Evolutionary conservation across 2,329 filamentous ascomycete species (phyloP), one percentile per base, ranked within the genome.

Genomic region (Aureobasidium sp.): DNA sequence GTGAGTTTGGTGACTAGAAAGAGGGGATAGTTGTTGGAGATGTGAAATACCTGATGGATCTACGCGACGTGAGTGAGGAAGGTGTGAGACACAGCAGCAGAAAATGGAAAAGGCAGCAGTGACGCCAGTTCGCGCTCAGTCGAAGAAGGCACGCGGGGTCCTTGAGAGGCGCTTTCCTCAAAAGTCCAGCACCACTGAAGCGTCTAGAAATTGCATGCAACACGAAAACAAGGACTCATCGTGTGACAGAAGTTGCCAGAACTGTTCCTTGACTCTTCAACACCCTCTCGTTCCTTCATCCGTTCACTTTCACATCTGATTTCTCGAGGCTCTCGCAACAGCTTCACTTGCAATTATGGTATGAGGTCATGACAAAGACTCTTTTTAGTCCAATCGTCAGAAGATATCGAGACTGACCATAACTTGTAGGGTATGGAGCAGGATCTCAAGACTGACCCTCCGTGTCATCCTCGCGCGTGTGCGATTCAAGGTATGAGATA

Each of bases 381-480:
- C 39, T 34, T 30, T 42, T 27, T 9, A 32, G 8, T 2, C 7
- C 44, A 9, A 25, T 16, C 37, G 2, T 48, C 9, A 3, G 9
- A 27, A 21, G 32, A 21, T 14, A 30, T n/a, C 4, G 16, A 29
- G 16, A 39, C 42, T 58, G 39, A 58, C 7, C 2, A n/a, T 5
- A 13, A 29, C 3, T 30, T 47, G 32, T 29, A 59, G 57, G 57
- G 57, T 32, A 13, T 87, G 14, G 85, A 90, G 68, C 81, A 89
- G 69, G 90, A 92, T 72, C 74, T 95, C 39, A 83, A 83, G 63
- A 82, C 84, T 41, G 84, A 89, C 69, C 90, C 90, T 64, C 88
- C 92, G 29, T 97, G 92, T 71, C 91, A 96, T 78, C 84, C 91
- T 62, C 84, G 88, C 71, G 93, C 92, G 64, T 97, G 92, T 76